These are phyloP conservation scores for Podaxis mareebaensis DNA, from an alignment of 768 basidiomycete genomes.

Conservation along the genomic window DNA sequence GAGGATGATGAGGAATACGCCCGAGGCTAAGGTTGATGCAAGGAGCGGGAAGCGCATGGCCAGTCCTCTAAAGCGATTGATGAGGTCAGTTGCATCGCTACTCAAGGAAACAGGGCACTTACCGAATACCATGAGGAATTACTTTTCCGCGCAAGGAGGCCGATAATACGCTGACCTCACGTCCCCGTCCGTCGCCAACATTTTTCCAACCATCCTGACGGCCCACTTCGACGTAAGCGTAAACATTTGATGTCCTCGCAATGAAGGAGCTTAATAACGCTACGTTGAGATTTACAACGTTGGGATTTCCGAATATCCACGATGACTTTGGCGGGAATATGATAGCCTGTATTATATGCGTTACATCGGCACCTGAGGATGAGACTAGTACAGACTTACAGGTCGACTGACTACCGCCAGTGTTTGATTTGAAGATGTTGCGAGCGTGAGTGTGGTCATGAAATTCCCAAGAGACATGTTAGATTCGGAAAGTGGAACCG, in stretches of 20 bases:
- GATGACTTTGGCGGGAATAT: slow-evolving; percentile 45
- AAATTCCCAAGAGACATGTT: slow-evolving; percentile 83
- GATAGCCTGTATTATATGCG: slow-evolving; percentile 51
- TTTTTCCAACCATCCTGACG: slow-evolving; percentile 73
- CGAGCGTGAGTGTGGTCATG: slow-evolving; percentile 69
- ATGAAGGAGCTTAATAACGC: slow-evolving; percentile 59
- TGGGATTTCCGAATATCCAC: slow-evolving; percentile 41
- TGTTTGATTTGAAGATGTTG: slow-evolving; percentile 62
- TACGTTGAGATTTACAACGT: slow-evolving; percentile 48
- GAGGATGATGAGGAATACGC: slow-evolving; percentile 48
- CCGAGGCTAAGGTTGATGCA: slow-evolving; percentile 47
- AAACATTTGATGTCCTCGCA: slow-evolving; percentile 44
- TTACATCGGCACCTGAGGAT: slow-evolving; percentile 9
- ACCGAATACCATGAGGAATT: slow-evolving; percentile 73
- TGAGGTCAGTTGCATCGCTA: not conserved
- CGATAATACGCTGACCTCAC: slow-evolving; percentile 68
- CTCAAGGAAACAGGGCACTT: slow-evolving; percentile 19
- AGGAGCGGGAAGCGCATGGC: slow-evolving; percentile 68
- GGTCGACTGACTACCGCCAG: slow-evolving; percentile 61
- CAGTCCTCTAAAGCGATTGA: slow-evolving; percentile 50
- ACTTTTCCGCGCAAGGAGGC: slow-evolving; percentile 64
- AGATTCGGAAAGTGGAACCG: slow-evolving; percentile 62
- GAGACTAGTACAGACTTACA: slow-evolving; percentile 42
- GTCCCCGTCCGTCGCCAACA: slow-evolving; percentile 67
- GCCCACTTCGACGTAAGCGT: slow-evolving; percentile 71